Conservation (phyloP, 805 yeast species). For the Sugiyamaella qingdaonensis region DNA sequence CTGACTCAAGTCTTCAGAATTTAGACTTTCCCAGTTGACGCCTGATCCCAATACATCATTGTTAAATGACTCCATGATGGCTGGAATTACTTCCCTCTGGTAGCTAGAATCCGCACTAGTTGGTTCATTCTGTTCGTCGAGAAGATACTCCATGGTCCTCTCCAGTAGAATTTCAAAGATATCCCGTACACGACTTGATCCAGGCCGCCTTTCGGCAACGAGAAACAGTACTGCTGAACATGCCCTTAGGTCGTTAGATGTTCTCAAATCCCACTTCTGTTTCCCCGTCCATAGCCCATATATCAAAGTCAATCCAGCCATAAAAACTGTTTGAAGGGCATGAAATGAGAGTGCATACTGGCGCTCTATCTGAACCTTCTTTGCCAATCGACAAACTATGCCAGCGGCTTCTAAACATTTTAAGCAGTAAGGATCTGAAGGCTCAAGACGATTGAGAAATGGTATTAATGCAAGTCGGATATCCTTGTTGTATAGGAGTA, state of each 20-base stretch:
- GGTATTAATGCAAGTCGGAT: conserved; percentile 7
- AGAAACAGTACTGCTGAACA: conserved; percentile 14
- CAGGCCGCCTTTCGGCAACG: conserved; percentile 7
- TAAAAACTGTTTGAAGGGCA: conserved; percentile 11
- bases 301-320: conserved; percentile 10
- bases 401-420: conserved; percentile 8
- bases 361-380: conserved; percentile 8
- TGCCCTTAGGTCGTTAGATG: conserved; percentile 8
- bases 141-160: conserved; percentile 8
- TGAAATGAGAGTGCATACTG: conserved; percentile 8
- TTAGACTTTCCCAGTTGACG: neutral
- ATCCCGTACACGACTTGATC: conserved; percentile 5
- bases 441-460: neutral
- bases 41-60: neutral
- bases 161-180: conserved; percentile 9
- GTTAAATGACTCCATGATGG: neutral
- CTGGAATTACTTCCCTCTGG: neutral
- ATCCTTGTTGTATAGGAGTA: conserved; percentile 7
- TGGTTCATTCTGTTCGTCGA: conserved; percentile 3
- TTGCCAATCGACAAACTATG: conserved; percentile 5
- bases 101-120: neutral
- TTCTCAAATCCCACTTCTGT: conserved; percentile 5
- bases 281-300: conserved; percentile 15
- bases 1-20: neutral
- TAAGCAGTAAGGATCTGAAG: neutral